A percentile compares a stretch with the other conserved stretches of the same genome.
These are phyloP conservation scores for Houttuynia cordata DNA, from an alignment of 164 flowering plant species.

Conservation along the genomic window DNA sequence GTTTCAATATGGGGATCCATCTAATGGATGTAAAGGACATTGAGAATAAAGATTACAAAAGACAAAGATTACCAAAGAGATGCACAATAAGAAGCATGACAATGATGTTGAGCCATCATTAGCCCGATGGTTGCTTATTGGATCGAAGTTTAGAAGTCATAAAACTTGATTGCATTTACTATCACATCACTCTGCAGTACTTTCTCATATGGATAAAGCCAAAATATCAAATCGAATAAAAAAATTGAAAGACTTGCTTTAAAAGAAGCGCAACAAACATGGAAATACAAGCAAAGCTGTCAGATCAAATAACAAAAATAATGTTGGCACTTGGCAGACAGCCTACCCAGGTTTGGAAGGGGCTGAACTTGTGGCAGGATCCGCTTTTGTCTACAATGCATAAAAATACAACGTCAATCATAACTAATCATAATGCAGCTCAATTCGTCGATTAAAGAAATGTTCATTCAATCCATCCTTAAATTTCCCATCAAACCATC, in stretches of 20 bases:
- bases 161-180: background rate
- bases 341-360: constrained; percentile 2
- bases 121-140: background rate
- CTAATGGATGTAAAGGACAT: too few relatives aligned
- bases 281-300: background rate
- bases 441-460: background rate
- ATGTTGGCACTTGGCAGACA: background rate
- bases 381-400: background rate
- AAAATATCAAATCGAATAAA: background rate
- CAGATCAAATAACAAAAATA: background rate
- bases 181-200: background rate
- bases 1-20: too few relatives aligned
- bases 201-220: background rate
- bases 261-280: background rate
- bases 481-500: background rate
- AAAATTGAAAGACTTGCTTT: background rate
- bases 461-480: background rate
- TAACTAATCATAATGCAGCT: background rate
- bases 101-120: background rate
- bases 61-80: too few relatives aligned
- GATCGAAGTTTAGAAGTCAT: background rate
- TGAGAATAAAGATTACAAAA: too few relatives aligned
- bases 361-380: background rate
- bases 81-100: background rate
- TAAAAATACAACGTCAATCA: background rate